Conservation (phyloP, 805 yeast species). For the Tetrapisispora phaffii region DNA sequence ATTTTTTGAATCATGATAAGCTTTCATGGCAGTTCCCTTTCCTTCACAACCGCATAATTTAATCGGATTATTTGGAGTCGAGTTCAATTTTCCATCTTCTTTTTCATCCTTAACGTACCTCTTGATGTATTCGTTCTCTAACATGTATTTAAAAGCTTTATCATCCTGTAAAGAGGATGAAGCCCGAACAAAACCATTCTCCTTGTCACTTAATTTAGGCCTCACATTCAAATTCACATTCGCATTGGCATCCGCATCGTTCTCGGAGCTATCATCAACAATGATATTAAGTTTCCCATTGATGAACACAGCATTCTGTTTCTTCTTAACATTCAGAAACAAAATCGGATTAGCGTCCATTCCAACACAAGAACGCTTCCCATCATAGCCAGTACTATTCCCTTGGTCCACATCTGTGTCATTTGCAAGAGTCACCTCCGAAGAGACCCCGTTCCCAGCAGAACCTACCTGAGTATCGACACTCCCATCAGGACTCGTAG, state of each 20-base stretch:
- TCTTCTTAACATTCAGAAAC: constrained; percentile 19
- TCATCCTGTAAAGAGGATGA: neutral
- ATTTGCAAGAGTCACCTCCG: neutral
- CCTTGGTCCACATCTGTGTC: constrained; percentile 6
- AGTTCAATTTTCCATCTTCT: neutral
- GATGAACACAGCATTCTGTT: constrained; percentile 21
- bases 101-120: constrained; percentile 5
- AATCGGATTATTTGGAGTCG: neutral
- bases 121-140: constrained; percentile 22
- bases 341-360: constrained; percentile 26
- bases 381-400: constrained; percentile 2
- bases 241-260: neutral
- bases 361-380: constrained; percentile 9
- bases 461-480: too few species aligned
- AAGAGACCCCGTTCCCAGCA: neutral
- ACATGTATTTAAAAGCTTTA: constrained; percentile 9
- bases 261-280: constrained; percentile 5
- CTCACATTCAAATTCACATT: too few species aligned
- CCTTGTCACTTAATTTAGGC: too few species aligned
- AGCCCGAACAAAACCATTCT: too few species aligned
- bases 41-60: constrained; percentile 3
- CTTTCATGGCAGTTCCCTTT: neutral
- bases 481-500: too few species aligned
- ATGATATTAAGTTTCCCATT: constrained; percentile 25
- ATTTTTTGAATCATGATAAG: neutral